Base-by-base conservation (phyloP, 106 monocot species). In the Hemerocallis citrina region DNA sequence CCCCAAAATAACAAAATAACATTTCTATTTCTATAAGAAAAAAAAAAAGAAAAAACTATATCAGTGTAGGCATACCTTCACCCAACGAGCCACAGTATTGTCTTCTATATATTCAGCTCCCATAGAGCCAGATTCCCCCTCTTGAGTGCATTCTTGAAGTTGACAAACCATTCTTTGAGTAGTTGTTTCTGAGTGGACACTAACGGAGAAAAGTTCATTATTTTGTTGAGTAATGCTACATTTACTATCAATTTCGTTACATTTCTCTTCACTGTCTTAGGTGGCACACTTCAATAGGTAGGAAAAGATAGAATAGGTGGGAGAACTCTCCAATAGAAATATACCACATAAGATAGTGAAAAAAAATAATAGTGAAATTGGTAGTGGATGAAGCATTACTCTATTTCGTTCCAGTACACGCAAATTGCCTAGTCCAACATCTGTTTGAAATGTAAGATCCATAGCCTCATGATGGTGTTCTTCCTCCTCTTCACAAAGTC, bases 31-130 rank as follows among this genome's bases (percentile, higher is more conserved):
- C n/a, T n/a, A n/a, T n/a, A n/a, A n/a, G n/a, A n/a, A n/a, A n/a
- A n/a, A n/a, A n/a, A n/a, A n/a, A 12, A n/a, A n/a, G n/a, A n/a
- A 40, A 44, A 20, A 30, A 43, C 7, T 28, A 44, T 28, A 41
- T 62, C 43, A 24, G 28, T 12, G 21, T 62, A 62, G 19, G 28
- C 50, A 50, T 82, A 91, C 90, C 85, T 91, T 91, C 46, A 91
- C 82, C 90, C 90, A 91, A 42, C 85, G 63, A 35, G 90, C 79
- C 28, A 79, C 64, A 38, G 84, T 37, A 49, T 72, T 66, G 67
- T 80, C 69, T 57, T 68, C 77, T 24, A 48, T 3, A 62, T 20
- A 74, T 32, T 70, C 62, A 51, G 34, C 40, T 38, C 38, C 72
- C 34, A 40, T 27, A 46, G 4, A 30, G 61, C 59, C 35, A 19